Evolutionary conservation across 139 green algal genomes (phyloP).

Genomic region (Micromonas pusilla): DNA sequence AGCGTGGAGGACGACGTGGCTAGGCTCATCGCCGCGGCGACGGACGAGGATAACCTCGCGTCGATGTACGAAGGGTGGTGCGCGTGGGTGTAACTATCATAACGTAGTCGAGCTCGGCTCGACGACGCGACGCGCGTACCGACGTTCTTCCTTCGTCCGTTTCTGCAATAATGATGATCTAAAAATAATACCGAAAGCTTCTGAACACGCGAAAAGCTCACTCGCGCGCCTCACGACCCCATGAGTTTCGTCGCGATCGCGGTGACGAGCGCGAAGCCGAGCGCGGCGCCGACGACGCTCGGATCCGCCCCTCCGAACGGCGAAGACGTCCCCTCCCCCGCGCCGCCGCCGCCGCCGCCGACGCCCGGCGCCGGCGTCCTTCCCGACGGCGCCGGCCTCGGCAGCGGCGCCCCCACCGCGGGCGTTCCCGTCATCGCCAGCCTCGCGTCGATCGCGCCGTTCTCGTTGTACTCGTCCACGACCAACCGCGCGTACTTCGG

Average conservation of each 20-base stretch:
- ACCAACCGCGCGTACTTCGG: slow-evolving; percentile 65
- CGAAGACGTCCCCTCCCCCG: neutral
- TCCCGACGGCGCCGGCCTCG: neutral
- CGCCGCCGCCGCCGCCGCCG: no score
- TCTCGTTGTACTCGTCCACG: slow-evolving; percentile 64
- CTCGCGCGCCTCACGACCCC: neutral
- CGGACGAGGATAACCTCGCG: neutral
- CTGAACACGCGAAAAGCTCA: neutral
- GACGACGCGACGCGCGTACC: no score
- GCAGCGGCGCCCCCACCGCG: neutral
- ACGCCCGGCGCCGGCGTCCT: neutral
- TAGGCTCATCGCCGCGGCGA: neutral
- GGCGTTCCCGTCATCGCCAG: neutral
- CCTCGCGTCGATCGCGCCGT: slow-evolving; percentile 33
- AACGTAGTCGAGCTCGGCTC: neutral
- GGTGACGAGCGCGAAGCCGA: neutral
- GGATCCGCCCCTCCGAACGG: neutral
- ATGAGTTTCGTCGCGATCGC: neutral
- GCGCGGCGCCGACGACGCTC: neutral
- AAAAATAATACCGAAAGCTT: neutral
- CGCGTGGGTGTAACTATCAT: neutral
- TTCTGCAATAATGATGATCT: no score
- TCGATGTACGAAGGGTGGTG: slow-evolving; percentile 5
- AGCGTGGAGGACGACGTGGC: neutral
- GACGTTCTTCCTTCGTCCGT: no score